These are phyloP conservation scores for Panicum virgatum DNA, from an alignment of 202 grass and related monocot genomes.

Conservation along the genomic window DNA sequence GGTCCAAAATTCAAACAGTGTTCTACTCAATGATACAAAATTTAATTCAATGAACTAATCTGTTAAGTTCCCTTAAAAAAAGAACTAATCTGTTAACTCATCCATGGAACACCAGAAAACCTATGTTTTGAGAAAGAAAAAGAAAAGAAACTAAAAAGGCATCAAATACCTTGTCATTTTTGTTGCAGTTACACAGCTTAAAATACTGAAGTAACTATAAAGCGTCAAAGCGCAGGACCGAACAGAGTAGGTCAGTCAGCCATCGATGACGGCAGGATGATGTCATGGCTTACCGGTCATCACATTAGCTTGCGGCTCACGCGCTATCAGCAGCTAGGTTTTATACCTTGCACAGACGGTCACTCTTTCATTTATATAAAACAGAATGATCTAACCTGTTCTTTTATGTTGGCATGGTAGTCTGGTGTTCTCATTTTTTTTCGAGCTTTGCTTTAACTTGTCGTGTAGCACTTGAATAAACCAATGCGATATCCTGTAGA, in stretches of 20 bases:
- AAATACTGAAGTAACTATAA: not conserved
- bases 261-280: not conserved
- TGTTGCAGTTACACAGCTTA: not conserved
- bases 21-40: not conserved
- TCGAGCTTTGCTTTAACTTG: not conserved
- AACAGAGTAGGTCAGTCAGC: not conserved
- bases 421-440: not conserved
- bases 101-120: not conserved
- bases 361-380: slow-evolving; percentile 8
- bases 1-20: not conserved
- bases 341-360: not conserved
- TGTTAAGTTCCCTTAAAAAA: not conserved
- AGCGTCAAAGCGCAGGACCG: not conserved
- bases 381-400: not conserved
- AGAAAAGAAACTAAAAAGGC: too few relatives aligned
- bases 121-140: not conserved
- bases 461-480: not conserved
- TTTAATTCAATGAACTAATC: not conserved
- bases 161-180: not conserved
- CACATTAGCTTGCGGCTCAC: slow-evolving; percentile 23
- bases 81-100: not conserved
- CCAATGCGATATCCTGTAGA: not conserved
- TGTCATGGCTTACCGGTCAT: slow-evolving; percentile 9
- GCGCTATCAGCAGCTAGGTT: not conserved
- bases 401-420: not conserved